Conservation (phyloP, 1,284 basidiomycete genomes). For the Malassezia brasiliensis region DNA sequence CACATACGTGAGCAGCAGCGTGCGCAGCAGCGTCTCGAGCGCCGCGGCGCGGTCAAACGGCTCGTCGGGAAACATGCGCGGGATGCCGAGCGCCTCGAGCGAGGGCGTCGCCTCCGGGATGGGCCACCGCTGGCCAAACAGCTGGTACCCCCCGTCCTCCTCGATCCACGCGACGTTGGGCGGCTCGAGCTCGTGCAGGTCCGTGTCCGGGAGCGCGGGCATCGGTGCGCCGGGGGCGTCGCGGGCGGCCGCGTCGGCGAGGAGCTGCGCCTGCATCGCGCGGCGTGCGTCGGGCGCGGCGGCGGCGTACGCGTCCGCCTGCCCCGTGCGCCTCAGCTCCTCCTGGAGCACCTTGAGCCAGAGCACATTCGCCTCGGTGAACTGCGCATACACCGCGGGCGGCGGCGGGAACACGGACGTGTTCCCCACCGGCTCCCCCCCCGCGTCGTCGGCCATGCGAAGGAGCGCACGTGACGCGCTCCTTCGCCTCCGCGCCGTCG, state of each 20-base stretch:
- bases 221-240: background rate
- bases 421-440: constrained; percentile 15
- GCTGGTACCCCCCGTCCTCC: constrained; percentile 40
- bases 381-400: constrained; percentile 28
- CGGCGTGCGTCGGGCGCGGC: background rate
- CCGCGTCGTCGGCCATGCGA: constrained; percentile 5
- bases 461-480: background rate
- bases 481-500: background rate
- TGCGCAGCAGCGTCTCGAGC: constrained; percentile 44
- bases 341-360: constrained; percentile 22
- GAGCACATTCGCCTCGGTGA: constrained; percentile 27
- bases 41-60: background rate
- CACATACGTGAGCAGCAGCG: constrained; percentile 41
- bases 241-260: background rate
- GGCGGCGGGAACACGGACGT: constrained; percentile 39
- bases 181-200: constrained; percentile 26
- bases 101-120: constrained; percentile 35
- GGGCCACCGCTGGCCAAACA: constrained; percentile 43
- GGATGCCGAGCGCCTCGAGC: constrained; percentile 32
- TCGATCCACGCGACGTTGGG: constrained; percentile 43
- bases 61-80: constrained; percentile 18
- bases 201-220: constrained; percentile 23
- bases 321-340: background rate
- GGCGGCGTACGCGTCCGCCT: background rate
- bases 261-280: background rate